A percentile compares a stretch with the other conserved stretches of the same genome.
phyloP scores from a whole-genome alignment of 208 protist species.

The Porcisia hertigi region DNA sequence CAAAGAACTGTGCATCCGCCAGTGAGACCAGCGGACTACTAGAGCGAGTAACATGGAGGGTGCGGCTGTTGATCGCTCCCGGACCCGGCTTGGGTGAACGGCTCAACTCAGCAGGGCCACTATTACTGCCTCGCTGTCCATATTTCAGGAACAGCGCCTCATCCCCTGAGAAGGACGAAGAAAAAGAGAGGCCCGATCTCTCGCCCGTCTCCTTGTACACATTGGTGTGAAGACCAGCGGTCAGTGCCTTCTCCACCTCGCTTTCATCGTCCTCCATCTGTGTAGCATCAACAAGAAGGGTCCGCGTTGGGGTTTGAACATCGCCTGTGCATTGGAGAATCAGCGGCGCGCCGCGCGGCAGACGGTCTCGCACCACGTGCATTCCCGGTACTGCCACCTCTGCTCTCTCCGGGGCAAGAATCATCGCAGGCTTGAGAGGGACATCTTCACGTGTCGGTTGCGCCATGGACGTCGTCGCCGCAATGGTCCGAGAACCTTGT shows the following conservation, averaged over 20 bases:
- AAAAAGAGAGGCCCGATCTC: constrained; percentile 4
- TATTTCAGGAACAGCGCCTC: not conserved
- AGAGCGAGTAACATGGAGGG: not conserved
- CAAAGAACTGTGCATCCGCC: constrained; percentile 1
- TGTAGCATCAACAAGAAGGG: constrained; percentile 4
- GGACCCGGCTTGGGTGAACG: not conserved
- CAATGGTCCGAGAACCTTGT: not conserved
- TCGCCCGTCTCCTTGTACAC: constrained; percentile 20
- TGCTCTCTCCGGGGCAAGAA: not conserved
- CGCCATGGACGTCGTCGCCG: not conserved
- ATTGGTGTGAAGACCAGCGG: constrained; percentile 22
- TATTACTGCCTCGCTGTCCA: not conserved
- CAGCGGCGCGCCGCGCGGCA: constrained; percentile 24
- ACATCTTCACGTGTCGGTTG: not conserved
- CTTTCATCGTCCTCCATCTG: not conserved
- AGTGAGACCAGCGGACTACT: constrained; percentile 9
- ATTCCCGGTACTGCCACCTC: not conserved
- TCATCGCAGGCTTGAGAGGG: not conserved
- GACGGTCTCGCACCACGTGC: constrained; percentile 26
- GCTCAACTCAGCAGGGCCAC: not conserved
- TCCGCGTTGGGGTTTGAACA: constrained; percentile 22
- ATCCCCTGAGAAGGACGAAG: constrained; percentile 3
- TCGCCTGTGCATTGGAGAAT: constrained; percentile 32
- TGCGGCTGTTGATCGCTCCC: not conserved
- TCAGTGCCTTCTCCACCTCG: constrained; percentile 23